phyloP scores from a whole-genome alignment of 495 filamentous ascomycete species.

The Podospora anserina region DNA sequence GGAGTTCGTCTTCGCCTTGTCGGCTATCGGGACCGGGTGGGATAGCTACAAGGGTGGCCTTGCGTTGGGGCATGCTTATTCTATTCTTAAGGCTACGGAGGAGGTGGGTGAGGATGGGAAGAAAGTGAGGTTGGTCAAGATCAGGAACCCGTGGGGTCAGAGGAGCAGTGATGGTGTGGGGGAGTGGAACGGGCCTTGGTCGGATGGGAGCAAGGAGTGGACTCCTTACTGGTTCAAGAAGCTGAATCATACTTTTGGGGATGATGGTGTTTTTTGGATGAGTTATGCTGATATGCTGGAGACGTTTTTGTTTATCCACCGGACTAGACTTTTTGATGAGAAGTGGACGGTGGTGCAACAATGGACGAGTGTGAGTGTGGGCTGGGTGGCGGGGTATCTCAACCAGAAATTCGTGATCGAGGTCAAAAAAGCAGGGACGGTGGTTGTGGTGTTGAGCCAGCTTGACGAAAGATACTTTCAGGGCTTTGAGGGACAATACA shows the following conservation, averaged over 20 bases:
- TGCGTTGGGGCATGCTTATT: slow-evolving; percentile 84
- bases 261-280: slow-evolving; percentile 75
- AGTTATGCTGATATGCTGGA: slow-evolving; percentile 76
- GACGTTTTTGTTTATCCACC: slow-evolving; percentile 78
- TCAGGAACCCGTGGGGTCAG: slow-evolving; percentile 88
- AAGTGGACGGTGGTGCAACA: slow-evolving; percentile 81
- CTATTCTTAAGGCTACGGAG: slow-evolving; percentile 78
- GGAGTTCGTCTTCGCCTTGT: slow-evolving; percentile 78
- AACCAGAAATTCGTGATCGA: slow-evolving; percentile 75
- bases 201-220: slow-evolving; percentile 91
- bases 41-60: slow-evolving; percentile 56
- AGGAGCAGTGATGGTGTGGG: slow-evolving; percentile 26
- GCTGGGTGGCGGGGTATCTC: slow-evolving; percentile 83
- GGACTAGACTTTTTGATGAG: slow-evolving; percentile 79
- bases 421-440: slow-evolving; percentile 61
- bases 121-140: slow-evolving; percentile 57
- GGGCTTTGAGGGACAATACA: slow-evolving; percentile 77
- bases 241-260: slow-evolving; percentile 78
- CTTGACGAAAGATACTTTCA: slow-evolving; percentile 82
- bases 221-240: slow-evolving; percentile 81
- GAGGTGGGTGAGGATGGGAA: slow-evolving; percentile 56
- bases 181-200: slow-evolving; percentile 83
- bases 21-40: slow-evolving; percentile 58
- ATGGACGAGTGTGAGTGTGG: slow-evolving; percentile 83
- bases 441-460: slow-evolving; percentile 78